Evolutionary conservation across 1,139 yeast genomes (phyloP), one percentile per base, ranked within the genome.

Genomic region (Lodderomyces jiufengensis): DNA sequence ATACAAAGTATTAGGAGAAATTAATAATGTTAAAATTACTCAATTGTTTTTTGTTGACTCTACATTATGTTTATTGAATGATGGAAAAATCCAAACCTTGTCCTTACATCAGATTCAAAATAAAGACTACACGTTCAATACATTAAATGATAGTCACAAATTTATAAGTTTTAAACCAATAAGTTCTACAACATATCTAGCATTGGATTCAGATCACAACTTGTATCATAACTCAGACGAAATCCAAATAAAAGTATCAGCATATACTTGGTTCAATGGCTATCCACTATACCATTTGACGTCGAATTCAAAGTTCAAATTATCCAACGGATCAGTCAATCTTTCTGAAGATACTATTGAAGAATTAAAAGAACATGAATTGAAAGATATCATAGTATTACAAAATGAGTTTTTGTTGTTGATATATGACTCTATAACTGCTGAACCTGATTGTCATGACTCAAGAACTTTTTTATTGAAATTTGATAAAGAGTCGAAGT

Each of bases 41-140:
- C 66, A 59, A 39, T 35, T 68, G 6, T 41, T 41, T 18, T 63
- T 63, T 43, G 52, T 55, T 31, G 61, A 55, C 29, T 41, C 59
- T 0, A 33, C 34, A 22, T 43, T 65, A 10, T 54, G 48, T 32
- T 44, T 59, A 4, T 37, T 63, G 8, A 46, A 55, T 8, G 46
- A 36, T 21, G 18, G 28, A 1, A 20, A 15, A 15, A 32, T 45
- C 8, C 38, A 44, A 29, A 24, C 27, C 2, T 16, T 44, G 3
- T 27, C 40, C 2, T 10, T 37, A 18, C 34, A 34, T 6, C 37
- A 37, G 14, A 36, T 39, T 15, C 26, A 33, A 15, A 32, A 24
- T 24, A 36, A 39, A n/a, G 40, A 40, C 12, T 37, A 23, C 24
- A 29, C 15, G 14, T 36, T 43, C 26, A 15, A 26, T 14, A 28